Base-by-base conservation (phyloP, 1,139 yeast genomes). In the Ogataea hybrid region DNA sequence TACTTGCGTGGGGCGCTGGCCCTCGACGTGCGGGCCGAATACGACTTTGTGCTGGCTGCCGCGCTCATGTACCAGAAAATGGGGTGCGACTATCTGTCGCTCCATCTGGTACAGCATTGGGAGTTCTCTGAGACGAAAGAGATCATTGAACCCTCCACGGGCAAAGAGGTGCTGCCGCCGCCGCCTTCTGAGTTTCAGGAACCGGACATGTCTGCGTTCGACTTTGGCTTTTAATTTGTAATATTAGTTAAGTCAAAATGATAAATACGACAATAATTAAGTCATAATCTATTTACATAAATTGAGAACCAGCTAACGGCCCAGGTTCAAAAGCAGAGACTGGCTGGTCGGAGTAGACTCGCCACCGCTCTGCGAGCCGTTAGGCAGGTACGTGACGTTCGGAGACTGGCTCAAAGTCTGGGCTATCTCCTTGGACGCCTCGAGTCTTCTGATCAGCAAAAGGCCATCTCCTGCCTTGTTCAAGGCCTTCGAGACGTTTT, bases 381-480 rank as follows among this genome's bases (percentile, higher is more conserved):
- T 68, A 41, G 98, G 98, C 62, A 92, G 77, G 64, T 92, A 92
- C n/a, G 96, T 86, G 41, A 92, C 85, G 62, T 90, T 90, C 15
- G 89, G 78, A 38, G 96, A 84, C 47, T 71, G 69, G 23, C 96
- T 89, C 62, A 92, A 75, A 15, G 96, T 87, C 42, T 74, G 70
- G 6, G 99, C 98, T 64, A 94, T 92, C 52, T 89, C 97, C 70
- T 87, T 89, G 31, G 96, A 86, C 2, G 98, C 97, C 64, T 92
- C 98, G 57, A 92, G 80, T 69, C 97, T 79, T 76, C 98, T 81
- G 59, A 92, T 89, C 75, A 87, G 77, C 63, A 94, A 74, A 57
- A 92, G 75, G 54, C 98, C 98, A 61, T 94, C 97, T 64, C 98
- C 98, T 25, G 96, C 92, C 70, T 89, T 89, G 41, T 83, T 80